Percentiles rank a stretch among this genome's conserved stretches.
Evolutionary conservation across 805 yeast species (phyloP).

Genomic region (Myxozyma kluyveri): DNA sequence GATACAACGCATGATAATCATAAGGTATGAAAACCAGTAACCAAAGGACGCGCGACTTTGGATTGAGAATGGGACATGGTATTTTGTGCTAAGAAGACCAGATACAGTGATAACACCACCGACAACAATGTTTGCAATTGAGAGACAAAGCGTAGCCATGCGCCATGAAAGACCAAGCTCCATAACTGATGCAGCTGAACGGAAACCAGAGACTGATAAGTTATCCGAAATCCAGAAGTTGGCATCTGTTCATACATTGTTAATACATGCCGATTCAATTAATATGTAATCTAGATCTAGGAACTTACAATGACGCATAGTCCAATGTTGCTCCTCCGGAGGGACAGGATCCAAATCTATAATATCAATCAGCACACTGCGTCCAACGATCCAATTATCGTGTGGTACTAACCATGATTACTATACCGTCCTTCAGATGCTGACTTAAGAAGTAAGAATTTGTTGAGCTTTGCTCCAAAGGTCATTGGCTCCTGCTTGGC

Average conservation of each 20-base stretch:
- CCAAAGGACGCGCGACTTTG: constrained; percentile 49
- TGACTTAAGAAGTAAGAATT: constrained; percentile 17
- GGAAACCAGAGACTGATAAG: constrained; percentile 44
- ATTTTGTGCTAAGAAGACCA: constrained; percentile 49
- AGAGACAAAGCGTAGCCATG: constrained; percentile 45
- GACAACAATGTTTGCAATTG: constrained; percentile 46
- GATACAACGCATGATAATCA: constrained; percentile 52
- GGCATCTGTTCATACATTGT: constrained; percentile 32
- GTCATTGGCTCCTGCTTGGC: background rate
- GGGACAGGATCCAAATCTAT: constrained; percentile 26
- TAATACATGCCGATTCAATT: too few species aligned
- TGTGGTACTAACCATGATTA: constrained; percentile 13
- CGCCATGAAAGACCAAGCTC: constrained; percentile 46
- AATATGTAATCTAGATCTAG: too few species aligned
- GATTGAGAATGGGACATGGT: constrained; percentile 52
- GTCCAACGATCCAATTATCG: background rate
- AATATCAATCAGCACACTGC: background rate
- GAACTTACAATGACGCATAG: constrained; percentile 40
- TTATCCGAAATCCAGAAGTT: constrained; percentile 31
- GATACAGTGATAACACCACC: constrained; percentile 44
- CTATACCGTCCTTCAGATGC: constrained; percentile 16
- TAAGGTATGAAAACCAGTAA: constrained; percentile 45
- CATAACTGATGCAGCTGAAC: constrained; percentile 45
- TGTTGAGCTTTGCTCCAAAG: constrained; percentile 11
- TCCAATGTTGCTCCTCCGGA: constrained; percentile 46